phyloP scores from a whole-genome alignment of 73 alveolate genomes.

The Paramecium pentaurelia region DNA sequence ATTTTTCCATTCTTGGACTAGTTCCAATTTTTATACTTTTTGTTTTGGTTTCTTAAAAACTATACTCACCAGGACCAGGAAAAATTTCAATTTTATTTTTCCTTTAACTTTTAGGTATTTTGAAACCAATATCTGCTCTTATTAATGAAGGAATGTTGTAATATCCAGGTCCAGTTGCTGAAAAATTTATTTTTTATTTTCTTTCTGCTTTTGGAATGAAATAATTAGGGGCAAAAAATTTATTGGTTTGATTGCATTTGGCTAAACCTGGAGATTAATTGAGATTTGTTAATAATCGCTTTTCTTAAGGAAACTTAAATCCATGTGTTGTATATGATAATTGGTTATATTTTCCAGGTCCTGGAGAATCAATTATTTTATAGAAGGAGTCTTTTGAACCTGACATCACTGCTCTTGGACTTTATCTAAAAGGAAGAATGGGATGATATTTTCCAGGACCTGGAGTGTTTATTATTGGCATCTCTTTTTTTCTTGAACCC shows the following conservation, averaged over 20 bases:
- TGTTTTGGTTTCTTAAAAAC: background rate
- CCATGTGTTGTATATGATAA: background rate
- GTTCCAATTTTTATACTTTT: background rate
- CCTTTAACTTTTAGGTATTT: background rate
- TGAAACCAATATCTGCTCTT: conserved; percentile 2
- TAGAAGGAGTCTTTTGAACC: conserved; percentile 24
- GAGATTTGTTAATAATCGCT: background rate
- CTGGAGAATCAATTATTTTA: background rate
- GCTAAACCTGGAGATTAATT: background rate
- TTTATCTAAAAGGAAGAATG: background rate
- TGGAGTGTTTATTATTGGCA: background rate
- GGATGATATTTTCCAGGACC: conserved; percentile 44
- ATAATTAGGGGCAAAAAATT: background rate
- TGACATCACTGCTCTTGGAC: conserved; percentile 4
- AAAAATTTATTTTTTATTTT: background rate
- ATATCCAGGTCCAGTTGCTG: background rate
- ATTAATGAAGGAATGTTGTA: background rate
- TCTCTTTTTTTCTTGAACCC: background rate
- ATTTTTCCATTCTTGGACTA: background rate
- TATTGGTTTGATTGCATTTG: background rate
- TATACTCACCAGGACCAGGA: conserved; percentile 32
- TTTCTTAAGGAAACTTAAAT: background rate
- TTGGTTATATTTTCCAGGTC: conserved; percentile 13
- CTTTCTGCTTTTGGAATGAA: background rate
- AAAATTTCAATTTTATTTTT: background rate